phyloP scores from a whole-genome alignment of 31 red algal species.

The Odonthalia washingtoniensis region DNA sequence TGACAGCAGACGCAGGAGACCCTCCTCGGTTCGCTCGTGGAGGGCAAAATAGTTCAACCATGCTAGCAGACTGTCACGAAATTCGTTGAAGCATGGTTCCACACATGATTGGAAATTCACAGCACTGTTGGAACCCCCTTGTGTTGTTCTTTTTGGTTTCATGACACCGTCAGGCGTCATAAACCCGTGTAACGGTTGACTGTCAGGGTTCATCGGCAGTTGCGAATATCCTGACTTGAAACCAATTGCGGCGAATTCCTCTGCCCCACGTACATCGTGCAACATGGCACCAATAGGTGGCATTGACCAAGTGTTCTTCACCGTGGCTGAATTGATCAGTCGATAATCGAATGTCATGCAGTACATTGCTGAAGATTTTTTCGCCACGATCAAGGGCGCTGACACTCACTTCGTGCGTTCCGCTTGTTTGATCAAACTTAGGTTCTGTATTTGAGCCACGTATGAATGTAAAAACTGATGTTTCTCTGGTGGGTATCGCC shows the following conservation, averaged over 20 bases:
- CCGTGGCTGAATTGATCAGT: constrained; percentile 5
- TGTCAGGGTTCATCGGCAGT: neutral
- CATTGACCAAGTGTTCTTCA: constrained; percentile 15
- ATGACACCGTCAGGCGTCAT: neutral
- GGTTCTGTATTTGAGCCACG: neutral
- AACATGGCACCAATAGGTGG: constrained; percentile 6
- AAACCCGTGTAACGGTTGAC: neutral
- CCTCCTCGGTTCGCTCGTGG: neutral
- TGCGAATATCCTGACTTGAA: constrained; percentile 30
- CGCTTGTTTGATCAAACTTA: constrained; percentile 13
- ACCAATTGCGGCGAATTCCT: neutral
- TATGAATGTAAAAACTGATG: neutral
- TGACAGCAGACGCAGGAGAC: neutral
- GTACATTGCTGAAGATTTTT: neutral
- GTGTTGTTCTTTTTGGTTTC: neutral
- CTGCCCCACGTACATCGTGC: neutral
- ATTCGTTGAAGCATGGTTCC: neutral
- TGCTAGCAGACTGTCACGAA: neutral
- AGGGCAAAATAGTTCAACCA: constrained; percentile 36
- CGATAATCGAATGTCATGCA: constrained; percentile 6
- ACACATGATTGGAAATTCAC: constrained; percentile 9
- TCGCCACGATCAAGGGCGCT: neutral
- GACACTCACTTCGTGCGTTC: constrained; percentile 13
- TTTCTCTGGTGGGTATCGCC: constrained; percentile 1
- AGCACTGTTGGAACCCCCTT: constrained; percentile 2